Conservation (phyloP, 2,329 filamentous ascomycete genomes). For the Cylindrodendrum hubeiense region DNA sequence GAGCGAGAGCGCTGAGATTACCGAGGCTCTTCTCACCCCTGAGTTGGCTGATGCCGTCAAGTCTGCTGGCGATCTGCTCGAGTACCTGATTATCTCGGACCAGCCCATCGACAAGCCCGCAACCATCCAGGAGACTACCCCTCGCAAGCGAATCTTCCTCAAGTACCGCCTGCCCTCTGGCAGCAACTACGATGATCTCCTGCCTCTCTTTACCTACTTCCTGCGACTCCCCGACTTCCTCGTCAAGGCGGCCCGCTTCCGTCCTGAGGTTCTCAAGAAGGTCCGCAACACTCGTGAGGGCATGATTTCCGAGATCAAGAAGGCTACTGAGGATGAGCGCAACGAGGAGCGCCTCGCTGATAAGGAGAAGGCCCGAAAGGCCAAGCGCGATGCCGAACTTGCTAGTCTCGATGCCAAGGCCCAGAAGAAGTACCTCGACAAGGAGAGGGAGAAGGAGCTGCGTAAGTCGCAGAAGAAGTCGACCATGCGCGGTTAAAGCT, state of each 20-base stretch:
- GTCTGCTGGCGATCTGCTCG: slow-evolving; percentile 80
- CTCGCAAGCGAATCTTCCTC: slow-evolving; percentile 89
- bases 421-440: slow-evolving; percentile 87
- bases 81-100: slow-evolving; percentile 90
- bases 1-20: slow-evolving; percentile 97
- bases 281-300: slow-evolving; percentile 84
- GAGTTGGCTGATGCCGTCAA: slow-evolving; percentile 86
- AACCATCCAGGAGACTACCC: slow-evolving; percentile 84
- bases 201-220: slow-evolving; percentile 85
- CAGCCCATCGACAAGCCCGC: slow-evolving; percentile 89
- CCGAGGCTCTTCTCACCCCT: slow-evolving; percentile 86
- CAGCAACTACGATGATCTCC: slow-evolving; percentile 73
- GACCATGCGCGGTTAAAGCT: slow-evolving; percentile 62
- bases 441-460: slow-evolving; percentile 81
- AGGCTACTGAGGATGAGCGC: slow-evolving; percentile 82
- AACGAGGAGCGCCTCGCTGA: slow-evolving; percentile 81
- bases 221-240: slow-evolving; percentile 87
- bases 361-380: slow-evolving; percentile 83
- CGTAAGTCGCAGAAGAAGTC: slow-evolving; percentile 67
- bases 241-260: slow-evolving; percentile 83
- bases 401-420: slow-evolving; percentile 83
- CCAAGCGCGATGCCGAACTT: slow-evolving; percentile 88
- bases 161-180: slow-evolving; percentile 76
- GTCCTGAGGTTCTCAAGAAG: slow-evolving; percentile 89
- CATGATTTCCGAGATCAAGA: slow-evolving; percentile 82